Evolutionary conservation across 805 yeast species (phyloP), one percentile per base, ranked within the genome.

Genomic region (Nakazawaea wickerhamii): DNA sequence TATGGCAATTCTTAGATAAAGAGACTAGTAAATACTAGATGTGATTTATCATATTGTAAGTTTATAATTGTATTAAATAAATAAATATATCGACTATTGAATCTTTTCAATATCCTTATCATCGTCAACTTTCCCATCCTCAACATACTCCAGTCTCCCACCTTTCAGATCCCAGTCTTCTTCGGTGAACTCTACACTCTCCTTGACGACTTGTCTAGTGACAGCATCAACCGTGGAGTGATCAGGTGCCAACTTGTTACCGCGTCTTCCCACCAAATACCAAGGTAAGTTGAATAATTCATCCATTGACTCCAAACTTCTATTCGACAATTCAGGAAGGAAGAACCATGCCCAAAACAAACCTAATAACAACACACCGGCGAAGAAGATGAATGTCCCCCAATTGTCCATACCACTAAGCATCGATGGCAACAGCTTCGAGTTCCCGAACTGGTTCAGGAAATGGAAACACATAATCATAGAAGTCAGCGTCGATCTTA

Each of bases 191-290:
- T 40, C 37, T 17, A n/a, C 19, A 5, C 27, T 13, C 4, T 28
- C 39, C 22, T 38, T 33, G 11, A 43, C 40, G 20, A 26, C 14
- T 15, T 33, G 13, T 38, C 41, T 43, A 6, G 34, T 33, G 15
- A 43, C 17, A 10, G 38, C 36, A 30, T 38, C 38, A 18, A 42
- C 23, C 13, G 43, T 71, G 22, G 75, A 67, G 52, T 61, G 63
- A 51, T 75, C 79, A 26, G 80, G 79, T 46, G 76, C 71, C 48
- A 75, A 61, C 48, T 63, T 58, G 25, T 71, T 66, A 53, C 80
- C 81, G 44, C 59, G 67, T 59, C 81, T 65, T 36, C 82, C 82
- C 49, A 77, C 64, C 40, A 73, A 50, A 55, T 74, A 73, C 81
- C 81, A 77, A 41, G 81, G 81, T 50, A 73, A 63, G 52, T 57